Conservation (phyloP, 169 alveolate genomes). For the Toxoplasma gondii region DNA sequence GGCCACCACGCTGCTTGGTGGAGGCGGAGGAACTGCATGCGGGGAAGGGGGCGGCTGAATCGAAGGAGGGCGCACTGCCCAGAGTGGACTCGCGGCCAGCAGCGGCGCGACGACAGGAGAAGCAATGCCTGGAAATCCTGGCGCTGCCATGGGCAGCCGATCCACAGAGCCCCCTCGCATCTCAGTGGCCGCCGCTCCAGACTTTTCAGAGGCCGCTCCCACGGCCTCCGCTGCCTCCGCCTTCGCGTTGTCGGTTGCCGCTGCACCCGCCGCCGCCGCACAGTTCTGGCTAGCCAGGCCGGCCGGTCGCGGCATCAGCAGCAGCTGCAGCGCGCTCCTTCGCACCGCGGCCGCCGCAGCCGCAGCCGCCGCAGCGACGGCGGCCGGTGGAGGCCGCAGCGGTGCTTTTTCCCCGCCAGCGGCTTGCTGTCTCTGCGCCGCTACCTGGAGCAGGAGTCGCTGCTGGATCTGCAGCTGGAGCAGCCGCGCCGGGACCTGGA, state of each 20-base stretch:
- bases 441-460: slow-evolving; percentile 15
- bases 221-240: too few species aligned
- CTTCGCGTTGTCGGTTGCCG: not conserved
- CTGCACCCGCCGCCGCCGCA: not conserved
- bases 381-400: slow-evolving; percentile 18
- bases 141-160: too few species aligned
- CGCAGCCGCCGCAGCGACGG: not conserved
- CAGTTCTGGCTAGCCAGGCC: not conserved
- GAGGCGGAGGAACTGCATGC: too few species aligned
- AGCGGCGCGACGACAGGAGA: too few species aligned
- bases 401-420: not conserved
- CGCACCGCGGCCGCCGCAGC: slow-evolving; percentile 7
- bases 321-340: not conserved
- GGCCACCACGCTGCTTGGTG: too few species aligned
- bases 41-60: too few species aligned
- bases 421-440: slow-evolving; percentile 3
- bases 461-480: slow-evolving; percentile 17
- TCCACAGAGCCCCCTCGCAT: too few species aligned
- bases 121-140: too few species aligned
- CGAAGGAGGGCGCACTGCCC: too few species aligned
- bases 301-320: not conserved
- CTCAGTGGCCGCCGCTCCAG: too few species aligned
- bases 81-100: too few species aligned
- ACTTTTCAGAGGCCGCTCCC: too few species aligned
- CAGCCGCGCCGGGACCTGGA: not conserved